Conservation (phyloP, 2,329 filamentous ascomycete genomes). For the Curvularia sp. region DNA sequence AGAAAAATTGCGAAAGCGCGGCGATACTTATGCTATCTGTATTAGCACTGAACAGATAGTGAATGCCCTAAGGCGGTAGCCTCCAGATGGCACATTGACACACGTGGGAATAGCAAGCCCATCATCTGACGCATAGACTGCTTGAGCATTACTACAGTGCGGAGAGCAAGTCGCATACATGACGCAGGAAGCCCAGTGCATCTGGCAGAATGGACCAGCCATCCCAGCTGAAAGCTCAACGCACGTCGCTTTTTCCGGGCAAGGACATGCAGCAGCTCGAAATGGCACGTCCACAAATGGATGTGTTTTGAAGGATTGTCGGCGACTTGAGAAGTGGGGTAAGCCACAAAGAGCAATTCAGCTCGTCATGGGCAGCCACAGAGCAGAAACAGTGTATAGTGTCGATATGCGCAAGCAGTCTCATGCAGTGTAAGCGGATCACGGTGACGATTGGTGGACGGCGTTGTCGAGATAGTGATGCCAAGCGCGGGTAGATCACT, state of each 20-base stretch:
- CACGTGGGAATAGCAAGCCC: constrained; percentile 2
- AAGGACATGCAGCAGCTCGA: constrained; percentile 11
- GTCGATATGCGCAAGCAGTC: constrained; percentile 3
- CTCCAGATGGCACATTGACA: not conserved
- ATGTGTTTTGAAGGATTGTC: constrained; percentile 6
- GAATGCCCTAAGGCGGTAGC: not conserved
- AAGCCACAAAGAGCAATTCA: constrained; percentile 5
- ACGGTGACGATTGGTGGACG: constrained; percentile 1
- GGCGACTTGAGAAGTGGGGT: constrained; percentile 15
- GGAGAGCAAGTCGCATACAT: constrained; percentile 2
- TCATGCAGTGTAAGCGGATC: not conserved
- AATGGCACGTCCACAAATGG: constrained; percentile 3
- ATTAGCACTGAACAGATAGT: not conserved
- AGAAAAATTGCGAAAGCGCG: not conserved
- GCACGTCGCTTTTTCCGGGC: constrained; percentile 6
- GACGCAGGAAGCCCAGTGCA: constrained; percentile 7
- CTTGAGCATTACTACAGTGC: constrained; percentile 5
- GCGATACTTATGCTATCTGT: constrained; percentile 16
- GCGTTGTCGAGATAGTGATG: constrained; percentile 5
- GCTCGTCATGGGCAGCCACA: constrained; percentile 7
- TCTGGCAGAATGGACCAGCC: not conserved
- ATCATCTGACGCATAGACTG: constrained; percentile 3
- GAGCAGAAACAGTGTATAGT: not conserved
- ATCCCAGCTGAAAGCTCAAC: constrained; percentile 5
- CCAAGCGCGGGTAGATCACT: constrained; percentile 18